These are phyloP conservation scores for Hypoxylon crocopeplum DNA, from an alignment of 495 filamentous ascomycete species.

Conservation along the genomic window DNA sequence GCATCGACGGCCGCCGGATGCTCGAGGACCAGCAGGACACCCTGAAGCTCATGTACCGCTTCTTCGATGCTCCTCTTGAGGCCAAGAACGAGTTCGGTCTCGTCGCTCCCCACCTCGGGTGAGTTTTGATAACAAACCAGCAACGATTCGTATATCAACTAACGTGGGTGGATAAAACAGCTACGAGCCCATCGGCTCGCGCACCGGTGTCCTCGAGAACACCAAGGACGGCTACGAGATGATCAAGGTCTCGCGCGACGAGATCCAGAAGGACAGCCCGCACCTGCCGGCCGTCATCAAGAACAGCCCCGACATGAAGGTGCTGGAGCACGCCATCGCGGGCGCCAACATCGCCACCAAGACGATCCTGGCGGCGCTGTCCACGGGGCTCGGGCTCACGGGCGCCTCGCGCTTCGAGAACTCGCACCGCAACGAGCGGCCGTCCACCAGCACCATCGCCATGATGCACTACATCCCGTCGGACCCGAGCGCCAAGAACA, in stretches of 20 bases:
- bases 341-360: constrained; percentile 58
- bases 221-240: constrained; percentile 63
- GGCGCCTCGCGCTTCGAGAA: constrained; percentile 58
- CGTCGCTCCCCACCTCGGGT: constrained; percentile 53
- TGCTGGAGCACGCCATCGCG: constrained; percentile 55
- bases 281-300: constrained; percentile 55
- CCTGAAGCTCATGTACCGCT: constrained; percentile 59
- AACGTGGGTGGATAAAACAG: constrained; percentile 25
- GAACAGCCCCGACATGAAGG: constrained; percentile 54
- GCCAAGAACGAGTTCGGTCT: constrained; percentile 58
- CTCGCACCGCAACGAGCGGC: constrained; percentile 57
- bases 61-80: constrained; percentile 57
- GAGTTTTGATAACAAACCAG: too few species aligned
- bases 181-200: constrained; percentile 59
- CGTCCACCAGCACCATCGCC: constrained; percentile 54
- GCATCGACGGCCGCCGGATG: constrained; percentile 55
- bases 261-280: constrained; percentile 54
- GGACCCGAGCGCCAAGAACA: constrained; percentile 48
- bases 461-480: constrained; percentile 59
- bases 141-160: neutral
- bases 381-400: constrained; percentile 51
- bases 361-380: constrained; percentile 58
- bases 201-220: constrained; percentile 54
- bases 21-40: constrained; percentile 55
- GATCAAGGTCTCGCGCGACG: constrained; percentile 58